Base-by-base conservation (phyloP, 2,329 filamentous ascomycete species). In the Phyllosticta paracitricarpa region DNA sequence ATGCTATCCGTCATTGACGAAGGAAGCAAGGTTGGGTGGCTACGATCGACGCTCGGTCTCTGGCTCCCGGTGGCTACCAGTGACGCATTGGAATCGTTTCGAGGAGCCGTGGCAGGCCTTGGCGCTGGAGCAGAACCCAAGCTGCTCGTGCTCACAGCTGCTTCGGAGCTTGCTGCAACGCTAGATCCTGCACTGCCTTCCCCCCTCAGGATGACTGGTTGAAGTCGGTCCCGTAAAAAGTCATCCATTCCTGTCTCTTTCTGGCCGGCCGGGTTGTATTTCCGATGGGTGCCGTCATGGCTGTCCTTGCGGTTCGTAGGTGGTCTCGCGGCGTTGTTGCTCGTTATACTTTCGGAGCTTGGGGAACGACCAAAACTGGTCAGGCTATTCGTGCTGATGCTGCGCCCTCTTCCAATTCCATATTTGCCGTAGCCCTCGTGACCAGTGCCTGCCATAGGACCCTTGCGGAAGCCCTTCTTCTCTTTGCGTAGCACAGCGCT, bases 391-490 rank as follows among this genome's bases (percentile, higher is more conserved):
- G 79, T 76, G 67, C 83, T 86, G 63, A 81, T 83, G 68, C 85
- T 90, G 59, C 87, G 82, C 30, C 87, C 82, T 62, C 85, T 82
- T 30, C 78, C 68, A 4, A 80, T 77, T 2, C 85, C 84, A 61
- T 89, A 78, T 61, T 82, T 82, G 0, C 88, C 88, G 68, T 93
- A 92, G 1, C 88, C 88, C 76, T 97, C 93, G 68, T 97, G 91
- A 0, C 93, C 93, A 48, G 93, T 97, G n/a, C 93, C 93, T 51
- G 93, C 93, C 17, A 83, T 84, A 24, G 93, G 93, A 0, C 93
- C 92, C 73, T 91, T 93, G 28, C 88, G 68, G 1, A 66, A 66
- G 25, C 77, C 63, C 7, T 77, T 70, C 64, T 81, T 85, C 8
- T 86, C 84, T 48, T 81, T 79, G 69, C 82, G 84, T 0, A 71